Evolutionary conservation across 768 basidiomycete genomes (phyloP), one percentile per base, ranked within the genome.

Genomic region (Strobilomyces dryophilus): DNA sequence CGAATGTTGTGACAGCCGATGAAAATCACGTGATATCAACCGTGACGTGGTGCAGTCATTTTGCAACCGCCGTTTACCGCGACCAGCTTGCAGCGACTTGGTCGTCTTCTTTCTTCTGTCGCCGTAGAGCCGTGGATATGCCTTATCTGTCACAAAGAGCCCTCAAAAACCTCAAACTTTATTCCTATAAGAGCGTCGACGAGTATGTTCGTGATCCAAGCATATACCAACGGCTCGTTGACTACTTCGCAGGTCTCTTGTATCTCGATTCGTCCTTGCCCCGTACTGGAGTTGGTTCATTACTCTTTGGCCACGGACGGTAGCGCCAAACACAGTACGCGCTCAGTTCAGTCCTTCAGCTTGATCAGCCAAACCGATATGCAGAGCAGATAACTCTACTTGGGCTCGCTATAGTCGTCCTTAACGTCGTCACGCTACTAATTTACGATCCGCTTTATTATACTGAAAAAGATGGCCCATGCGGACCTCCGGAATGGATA

Each of bases 211-310:
- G 8, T 27, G 27, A n/a, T 21, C n/a, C 41, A 42, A 32, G 10
- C 5, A 20, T 9, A 39, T 0, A 17, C 21, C 15, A 7, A 21
- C 26, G 4, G 10, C 9, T 24, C 40, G n/a, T 45, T 45, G 18
- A 32, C 29, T 18, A 18, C 31, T 32, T 45, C 8, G 35, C 55
- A 93, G 91, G 67, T 95, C 92, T 9, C 59, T 90, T 31, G 61
- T 89, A 2, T 91, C 91, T 36, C 77, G 80, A 63, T 85, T 87
- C 68, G 72, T 94, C 21, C 74, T 98, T 49, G 81, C 83, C 41
- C 89, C 89, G 3, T 95, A 87, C 71, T 97, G 94, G 93, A 90
- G 77, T 32, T 89, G 89, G 89, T 82, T 95, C 56, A 89, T 95
- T 50, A 92, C 82, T 5, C 76, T 94, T 24, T 95, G 90, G 83